Percentiles rank a stretch among this genome's conserved stretches.
phyloP scores from a whole-genome alignment of 2,329 filamentous ascomycete species.

The Zelopaecilomyces penicillatus region DNA sequence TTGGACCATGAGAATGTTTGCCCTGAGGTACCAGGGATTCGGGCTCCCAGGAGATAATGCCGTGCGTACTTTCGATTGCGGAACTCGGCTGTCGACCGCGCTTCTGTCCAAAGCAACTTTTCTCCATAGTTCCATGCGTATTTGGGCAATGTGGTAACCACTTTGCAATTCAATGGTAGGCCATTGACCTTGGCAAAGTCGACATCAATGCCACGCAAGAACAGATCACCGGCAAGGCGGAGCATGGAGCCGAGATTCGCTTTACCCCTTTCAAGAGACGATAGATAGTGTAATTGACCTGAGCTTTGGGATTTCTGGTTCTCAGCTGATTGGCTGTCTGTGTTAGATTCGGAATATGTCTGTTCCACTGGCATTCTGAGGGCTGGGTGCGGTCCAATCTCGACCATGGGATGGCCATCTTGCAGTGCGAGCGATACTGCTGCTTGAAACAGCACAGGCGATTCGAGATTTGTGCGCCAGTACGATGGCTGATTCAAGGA shows the following conservation, averaged over 20 bases:
- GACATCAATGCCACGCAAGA: slow-evolving; percentile 31
- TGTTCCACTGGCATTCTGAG: slow-evolving; percentile 40
- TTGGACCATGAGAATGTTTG: slow-evolving; percentile 36
- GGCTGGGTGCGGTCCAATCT: slow-evolving; percentile 40
- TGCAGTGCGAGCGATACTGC: slow-evolving; percentile 13
- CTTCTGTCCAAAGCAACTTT: slow-evolving; percentile 18
- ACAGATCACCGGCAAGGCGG: slow-evolving; percentile 33
- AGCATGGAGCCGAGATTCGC: slow-evolving; percentile 24
- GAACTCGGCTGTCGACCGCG: slow-evolving; percentile 22
- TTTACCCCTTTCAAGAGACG: slow-evolving; percentile 35
- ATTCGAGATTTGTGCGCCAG: slow-evolving; percentile 30
- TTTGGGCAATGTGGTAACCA: slow-evolving; percentile 16
- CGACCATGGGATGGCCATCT: slow-evolving; percentile 25
- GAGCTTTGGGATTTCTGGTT: slow-evolving; percentile 28
- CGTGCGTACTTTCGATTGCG: slow-evolving; percentile 28
- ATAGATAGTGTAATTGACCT: slow-evolving; percentile 18
- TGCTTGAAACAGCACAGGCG: slow-evolving; percentile 25
- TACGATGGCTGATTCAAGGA: slow-evolving; percentile 16
- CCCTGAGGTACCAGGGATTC: slow-evolving; percentile 10
- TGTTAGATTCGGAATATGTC: slow-evolving; percentile 1
- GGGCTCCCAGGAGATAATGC: slow-evolving; percentile 35
- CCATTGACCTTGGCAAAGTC: slow-evolving; percentile 24
- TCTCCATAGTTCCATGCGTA: slow-evolving; percentile 25
- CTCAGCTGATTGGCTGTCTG: too few species aligned
- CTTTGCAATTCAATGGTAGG: background rate